These are phyloP conservation scores for Rhododendron kiyosumense DNA, from an alignment of 148 eudicot genomes.

Conservation along the genomic window DNA sequence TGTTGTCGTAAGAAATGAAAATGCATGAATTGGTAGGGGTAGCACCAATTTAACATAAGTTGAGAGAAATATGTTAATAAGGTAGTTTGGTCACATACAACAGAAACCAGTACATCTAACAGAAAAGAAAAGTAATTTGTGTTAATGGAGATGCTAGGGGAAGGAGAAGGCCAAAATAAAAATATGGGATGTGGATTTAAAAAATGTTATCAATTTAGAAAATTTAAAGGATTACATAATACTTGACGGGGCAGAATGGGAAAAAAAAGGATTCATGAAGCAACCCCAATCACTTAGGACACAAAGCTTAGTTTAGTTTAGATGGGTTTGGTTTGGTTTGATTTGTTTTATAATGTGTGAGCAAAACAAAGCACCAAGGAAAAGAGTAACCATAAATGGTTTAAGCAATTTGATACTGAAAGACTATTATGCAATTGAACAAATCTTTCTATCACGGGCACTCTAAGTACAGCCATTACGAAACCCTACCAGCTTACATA, in stretches of 20 bases:
- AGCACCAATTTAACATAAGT: background rate
- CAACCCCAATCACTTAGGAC: background rate
- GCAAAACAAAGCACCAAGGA: background rate
- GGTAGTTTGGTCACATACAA: background rate
- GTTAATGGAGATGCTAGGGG: background rate
- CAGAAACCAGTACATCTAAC: background rate
- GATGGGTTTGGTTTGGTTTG: background rate
- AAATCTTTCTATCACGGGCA: background rate
- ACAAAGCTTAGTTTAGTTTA: background rate
- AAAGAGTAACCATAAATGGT: background rate
- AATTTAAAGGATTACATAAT: background rate
- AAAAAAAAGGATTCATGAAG: background rate
- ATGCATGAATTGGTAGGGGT: background rate
- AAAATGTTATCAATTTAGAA: background rate
- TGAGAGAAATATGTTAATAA: background rate
- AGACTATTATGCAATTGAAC: background rate
- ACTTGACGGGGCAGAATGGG: background rate
- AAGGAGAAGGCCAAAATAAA: background rate
- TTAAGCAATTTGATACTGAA: background rate
- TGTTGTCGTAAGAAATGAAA: background rate
- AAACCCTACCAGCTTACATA: background rate
- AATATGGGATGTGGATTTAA: background rate
- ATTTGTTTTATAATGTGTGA: background rate
- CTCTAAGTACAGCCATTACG: background rate
- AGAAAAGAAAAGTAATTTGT: background rate